A percentile compares a stretch with the other conserved stretches of the same genome.
Conservation (phyloP, 179 eudicot species). For the Gypsophila paniculata region DNA sequence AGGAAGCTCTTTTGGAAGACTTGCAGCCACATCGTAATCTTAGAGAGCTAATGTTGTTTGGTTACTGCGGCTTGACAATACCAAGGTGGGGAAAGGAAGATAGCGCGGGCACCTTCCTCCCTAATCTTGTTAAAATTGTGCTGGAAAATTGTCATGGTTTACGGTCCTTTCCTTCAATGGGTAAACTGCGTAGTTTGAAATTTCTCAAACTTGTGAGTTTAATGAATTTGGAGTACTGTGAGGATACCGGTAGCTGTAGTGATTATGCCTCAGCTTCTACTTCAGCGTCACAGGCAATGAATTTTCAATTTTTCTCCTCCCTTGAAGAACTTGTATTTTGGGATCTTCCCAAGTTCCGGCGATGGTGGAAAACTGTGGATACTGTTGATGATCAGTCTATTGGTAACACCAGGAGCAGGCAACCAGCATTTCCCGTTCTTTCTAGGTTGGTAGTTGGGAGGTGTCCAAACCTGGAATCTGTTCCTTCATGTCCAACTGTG, state of each 20-base stretch:
- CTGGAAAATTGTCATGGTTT: slow-evolving; percentile 7
- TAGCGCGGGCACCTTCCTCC: not conserved
- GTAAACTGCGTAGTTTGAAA: slow-evolving; percentile 15
- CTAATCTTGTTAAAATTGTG: slow-evolving; percentile 13
- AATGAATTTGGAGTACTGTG: slow-evolving; percentile 18
- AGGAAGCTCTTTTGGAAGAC: slow-evolving; percentile 19
- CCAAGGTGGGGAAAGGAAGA: slow-evolving; percentile 20
- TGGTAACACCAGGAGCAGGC: not conserved
- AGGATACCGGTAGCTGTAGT: not conserved
- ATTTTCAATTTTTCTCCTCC: slow-evolving; percentile 15
- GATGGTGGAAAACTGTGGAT: slow-evolving; percentile 18
- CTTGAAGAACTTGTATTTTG: slow-evolving; percentile 8
- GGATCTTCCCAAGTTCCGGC: slow-evolving; percentile 6
- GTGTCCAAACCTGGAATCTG: slow-evolving; percentile 4
- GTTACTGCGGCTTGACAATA: slow-evolving; percentile 8
- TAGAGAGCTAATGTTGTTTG: slow-evolving; percentile 2
- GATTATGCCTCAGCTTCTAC: not conserved
- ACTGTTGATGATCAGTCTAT: not conserved
- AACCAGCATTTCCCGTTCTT: slow-evolving; percentile 20
- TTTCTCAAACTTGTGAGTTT: not conserved
- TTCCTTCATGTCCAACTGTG: slow-evolving; percentile 17
- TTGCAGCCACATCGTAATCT: slow-evolving; percentile 23
- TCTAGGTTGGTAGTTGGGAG: slow-evolving; percentile 13
- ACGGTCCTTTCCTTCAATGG: not conserved
- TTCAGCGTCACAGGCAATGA: not conserved